These are phyloP conservation scores for Xylaria castorea DNA, from an alignment of 495 filamentous ascomycete genomes.

Conservation along the genomic window DNA sequence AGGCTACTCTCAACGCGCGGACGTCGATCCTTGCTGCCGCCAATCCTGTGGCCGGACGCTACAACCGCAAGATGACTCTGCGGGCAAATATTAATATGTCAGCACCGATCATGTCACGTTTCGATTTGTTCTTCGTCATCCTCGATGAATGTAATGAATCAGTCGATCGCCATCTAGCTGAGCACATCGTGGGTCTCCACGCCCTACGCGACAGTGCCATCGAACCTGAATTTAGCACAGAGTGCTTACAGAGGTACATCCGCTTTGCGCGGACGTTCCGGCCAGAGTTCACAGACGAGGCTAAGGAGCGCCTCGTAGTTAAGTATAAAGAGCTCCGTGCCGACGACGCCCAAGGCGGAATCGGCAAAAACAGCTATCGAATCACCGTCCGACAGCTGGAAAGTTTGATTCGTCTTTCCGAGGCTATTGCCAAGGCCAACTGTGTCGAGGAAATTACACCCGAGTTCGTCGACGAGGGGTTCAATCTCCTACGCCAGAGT, in stretches of 20 bases:
- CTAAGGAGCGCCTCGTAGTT: constrained; percentile 81
- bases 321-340: constrained; percentile 96
- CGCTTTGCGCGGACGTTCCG: constrained; percentile 95
- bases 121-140: constrained; percentile 98
- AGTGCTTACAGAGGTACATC: constrained; percentile 97
- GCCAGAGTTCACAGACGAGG: constrained; percentile 88
- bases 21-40: constrained; percentile 96
- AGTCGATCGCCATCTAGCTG: constrained; percentile 86
- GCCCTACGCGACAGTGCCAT: constrained; percentile 90
- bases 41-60: constrained; percentile 94
- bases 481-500: constrained; percentile 84
- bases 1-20: constrained; percentile 94
- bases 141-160: constrained; percentile 95
- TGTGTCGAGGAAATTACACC: constrained; percentile 90
- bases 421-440: constrained; percentile 96
- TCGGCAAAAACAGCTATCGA: constrained; percentile 90
- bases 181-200: constrained; percentile 95
- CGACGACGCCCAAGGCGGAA: constrained; percentile 92
- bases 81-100: constrained; percentile 97
- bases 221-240: constrained; percentile 90
- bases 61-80: constrained; percentile 93
- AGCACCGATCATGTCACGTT: constrained; percentile 98
- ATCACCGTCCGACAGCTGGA: constrained; percentile 98
- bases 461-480: constrained; percentile 88
- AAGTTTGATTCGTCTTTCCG: constrained; percentile 89